Evolutionary conservation across 1,139 yeast species (phyloP).

Genomic region (Yamadazyma spencermartinsiae): DNA sequence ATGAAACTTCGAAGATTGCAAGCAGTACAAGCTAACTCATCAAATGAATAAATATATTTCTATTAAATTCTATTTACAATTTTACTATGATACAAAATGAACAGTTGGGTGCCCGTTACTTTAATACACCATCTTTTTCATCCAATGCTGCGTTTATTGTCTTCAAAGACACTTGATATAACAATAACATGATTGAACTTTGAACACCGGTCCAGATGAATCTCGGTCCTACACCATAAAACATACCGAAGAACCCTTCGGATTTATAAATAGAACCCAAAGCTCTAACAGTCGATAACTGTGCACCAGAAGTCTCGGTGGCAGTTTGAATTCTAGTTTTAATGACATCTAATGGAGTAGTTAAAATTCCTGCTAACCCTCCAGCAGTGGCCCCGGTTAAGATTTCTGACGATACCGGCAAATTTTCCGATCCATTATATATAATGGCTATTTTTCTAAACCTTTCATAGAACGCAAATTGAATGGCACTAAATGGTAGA

Average conservation of each 20-base stretch:
- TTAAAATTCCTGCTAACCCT: constrained; percentile 82
- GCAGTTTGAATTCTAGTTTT: constrained; percentile 89
- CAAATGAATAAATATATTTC: constrained; percentile 1
- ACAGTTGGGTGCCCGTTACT: neutral
- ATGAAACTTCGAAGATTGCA: no score
- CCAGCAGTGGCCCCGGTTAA: constrained; percentile 96
- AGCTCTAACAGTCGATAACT: constrained; percentile 61
- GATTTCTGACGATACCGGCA: constrained; percentile 65
- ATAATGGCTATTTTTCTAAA: constrained; percentile 65
- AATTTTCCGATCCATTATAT: constrained; percentile 41
- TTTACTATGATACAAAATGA: constrained; percentile 5
- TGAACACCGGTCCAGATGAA: constrained; percentile 96
- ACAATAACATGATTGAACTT: constrained; percentile 87
- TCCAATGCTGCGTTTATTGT: constrained; percentile 32
- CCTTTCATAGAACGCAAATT: constrained; percentile 91
- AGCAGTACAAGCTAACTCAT: no score
- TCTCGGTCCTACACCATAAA: constrained; percentile 95
- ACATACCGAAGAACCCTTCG: constrained; percentile 80
- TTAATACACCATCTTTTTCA: constrained; percentile 6
- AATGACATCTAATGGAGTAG: constrained; percentile 88
- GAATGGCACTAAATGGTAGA: constrained; percentile 91
- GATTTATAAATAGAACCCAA: constrained; percentile 62
- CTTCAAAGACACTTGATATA: constrained; percentile 67
- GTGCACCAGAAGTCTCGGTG: constrained; percentile 20
- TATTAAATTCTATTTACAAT: constrained; percentile 28